phyloP scores from a whole-genome alignment of 148 eudicot species.

The Tetragonia tetragonoides region DNA sequence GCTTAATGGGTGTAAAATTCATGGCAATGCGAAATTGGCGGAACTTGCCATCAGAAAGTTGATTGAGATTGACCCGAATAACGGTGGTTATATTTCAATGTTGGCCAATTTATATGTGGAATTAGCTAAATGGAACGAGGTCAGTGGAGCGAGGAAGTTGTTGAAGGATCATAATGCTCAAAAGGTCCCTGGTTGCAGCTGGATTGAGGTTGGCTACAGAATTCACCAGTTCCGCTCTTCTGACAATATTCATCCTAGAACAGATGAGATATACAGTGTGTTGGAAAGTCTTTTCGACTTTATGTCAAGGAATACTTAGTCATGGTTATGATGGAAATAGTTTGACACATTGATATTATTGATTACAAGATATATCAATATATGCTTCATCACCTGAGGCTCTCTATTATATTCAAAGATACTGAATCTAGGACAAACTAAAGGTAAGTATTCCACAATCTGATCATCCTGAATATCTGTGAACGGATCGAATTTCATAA shows the following conservation, averaged over 20 bases:
- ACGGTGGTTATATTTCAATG: constrained; percentile 65
- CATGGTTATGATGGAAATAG: constrained; percentile 11
- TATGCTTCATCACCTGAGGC: not conserved
- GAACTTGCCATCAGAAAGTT: constrained; percentile 58
- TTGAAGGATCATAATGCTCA: constrained; percentile 50
- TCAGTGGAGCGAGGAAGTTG: constrained; percentile 40
- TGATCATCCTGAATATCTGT: not conserved
- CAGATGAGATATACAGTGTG: constrained; percentile 51
- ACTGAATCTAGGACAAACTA: not conserved
- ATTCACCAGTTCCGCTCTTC: constrained; percentile 56
- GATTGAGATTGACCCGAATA: constrained; percentile 58
- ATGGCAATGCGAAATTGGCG: constrained; percentile 59
- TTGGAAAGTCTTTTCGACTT: constrained; percentile 43
- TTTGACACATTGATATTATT: constrained; percentile 18
- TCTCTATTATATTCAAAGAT: not conserved
- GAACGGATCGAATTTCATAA: not conserved
- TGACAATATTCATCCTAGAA: constrained; percentile 51
- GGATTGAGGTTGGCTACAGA: constrained; percentile 68
- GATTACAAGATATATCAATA: not conserved
- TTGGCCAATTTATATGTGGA: constrained; percentile 69
- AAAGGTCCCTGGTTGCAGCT: constrained; percentile 76
- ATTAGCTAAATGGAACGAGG: constrained; percentile 71
- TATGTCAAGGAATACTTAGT: constrained; percentile 20
- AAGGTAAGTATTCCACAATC: too few relatives aligned
- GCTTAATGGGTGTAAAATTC: constrained; percentile 69